Evolutionary conservation across 1,284 basidiomycete species (phyloP).

Genomic region (Marasmius sp.): DNA sequence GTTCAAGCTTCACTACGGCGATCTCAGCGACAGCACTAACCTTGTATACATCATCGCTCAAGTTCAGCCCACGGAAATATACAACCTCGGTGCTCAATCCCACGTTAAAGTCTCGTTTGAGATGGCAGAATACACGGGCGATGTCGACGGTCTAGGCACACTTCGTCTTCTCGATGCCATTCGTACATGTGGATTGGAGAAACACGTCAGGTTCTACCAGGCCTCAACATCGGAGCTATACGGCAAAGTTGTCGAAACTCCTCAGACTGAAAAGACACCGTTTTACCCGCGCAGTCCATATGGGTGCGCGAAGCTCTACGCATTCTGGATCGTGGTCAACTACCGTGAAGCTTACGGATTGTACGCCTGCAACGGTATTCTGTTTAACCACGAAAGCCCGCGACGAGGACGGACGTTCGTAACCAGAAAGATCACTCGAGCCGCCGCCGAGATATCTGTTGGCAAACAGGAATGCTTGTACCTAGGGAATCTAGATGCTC

Average conservation of each 20-base stretch:
- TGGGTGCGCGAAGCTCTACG: constrained; percentile 88
- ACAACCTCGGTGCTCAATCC: constrained; percentile 94
- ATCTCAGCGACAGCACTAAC: constrained; percentile 90
- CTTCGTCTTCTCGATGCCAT: constrained; percentile 90
- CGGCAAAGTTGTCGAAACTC: constrained; percentile 89
- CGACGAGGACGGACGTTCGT: constrained; percentile 90
- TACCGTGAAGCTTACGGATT: constrained; percentile 92
- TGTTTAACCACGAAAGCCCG: constrained; percentile 95
- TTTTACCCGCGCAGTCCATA: constrained; percentile 94
- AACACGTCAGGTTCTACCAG: constrained; percentile 88
- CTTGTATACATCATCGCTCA: constrained; percentile 91
- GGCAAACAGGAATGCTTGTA: constrained; percentile 87
- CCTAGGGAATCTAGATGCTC: constrained; percentile 87
- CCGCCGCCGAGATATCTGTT: constrained; percentile 84
- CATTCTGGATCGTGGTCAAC: constrained; percentile 88
- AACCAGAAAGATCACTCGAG: constrained; percentile 88
- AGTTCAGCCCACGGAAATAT: constrained; percentile 89
- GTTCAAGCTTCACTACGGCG: constrained; percentile 89
- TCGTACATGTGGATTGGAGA: constrained; percentile 86
- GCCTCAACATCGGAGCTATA: constrained; percentile 94
- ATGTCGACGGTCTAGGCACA: constrained; percentile 90
- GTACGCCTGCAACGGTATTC: constrained; percentile 88
- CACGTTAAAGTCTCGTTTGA: constrained; percentile 97
- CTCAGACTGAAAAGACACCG: constrained; percentile 88
- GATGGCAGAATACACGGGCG: constrained; percentile 95